Percentiles rank a stretch among this genome's conserved stretches.
Evolutionary conservation across 1,139 yeast species (phyloP).

Genomic region (Nakaseomyces uthaithaninus): DNA sequence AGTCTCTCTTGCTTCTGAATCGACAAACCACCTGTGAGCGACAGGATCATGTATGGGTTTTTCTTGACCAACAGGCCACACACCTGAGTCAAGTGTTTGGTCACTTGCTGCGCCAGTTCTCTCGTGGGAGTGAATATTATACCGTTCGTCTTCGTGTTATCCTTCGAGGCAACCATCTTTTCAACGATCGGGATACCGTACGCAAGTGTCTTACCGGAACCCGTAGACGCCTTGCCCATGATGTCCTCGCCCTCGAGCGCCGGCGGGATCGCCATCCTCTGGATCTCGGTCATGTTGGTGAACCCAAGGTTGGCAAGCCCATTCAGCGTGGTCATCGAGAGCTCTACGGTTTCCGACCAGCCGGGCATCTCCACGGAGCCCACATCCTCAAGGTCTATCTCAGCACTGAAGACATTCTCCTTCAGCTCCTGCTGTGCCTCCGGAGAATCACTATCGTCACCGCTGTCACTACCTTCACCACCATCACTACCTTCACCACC

Average conservation of each 20-base stretch:
- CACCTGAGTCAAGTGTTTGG: conserved; percentile 55
- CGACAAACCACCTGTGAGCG: conserved; percentile 89
- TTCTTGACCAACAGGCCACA: conserved; percentile 41
- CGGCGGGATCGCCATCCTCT: conserved; percentile 63
- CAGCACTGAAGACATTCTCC: conserved; percentile 25
- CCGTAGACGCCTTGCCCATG: conserved; percentile 95
- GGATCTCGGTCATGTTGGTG: conserved; percentile 73
- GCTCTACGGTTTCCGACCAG: conserved; percentile 41
- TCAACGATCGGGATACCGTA: conserved; percentile 93
- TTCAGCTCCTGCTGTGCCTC: conserved; percentile 14
- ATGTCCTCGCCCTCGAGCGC: conserved; percentile 70
- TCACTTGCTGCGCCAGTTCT: conserved; percentile 92
- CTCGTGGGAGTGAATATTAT: conserved; percentile 90
- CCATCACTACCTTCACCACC: too few species aligned
- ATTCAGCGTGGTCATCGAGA: conserved; percentile 48
- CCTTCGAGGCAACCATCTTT: conserved; percentile 36
- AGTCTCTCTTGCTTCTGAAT: conserved; percentile 86
- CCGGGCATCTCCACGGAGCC: conserved; percentile 43
- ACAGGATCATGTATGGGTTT: conserved; percentile 58
- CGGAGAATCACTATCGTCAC: conserved; percentile 11
- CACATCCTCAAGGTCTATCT: conserved; percentile 23
- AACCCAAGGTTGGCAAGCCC: conserved; percentile 58
- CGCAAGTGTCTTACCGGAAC: conserved; percentile 95
- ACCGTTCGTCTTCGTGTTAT: conserved; percentile 49
- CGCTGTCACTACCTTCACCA: not conserved